Evolutionary conservation across 768 basidiomycete species (phyloP).

Genomic region (Phylloporus sp.): DNA sequence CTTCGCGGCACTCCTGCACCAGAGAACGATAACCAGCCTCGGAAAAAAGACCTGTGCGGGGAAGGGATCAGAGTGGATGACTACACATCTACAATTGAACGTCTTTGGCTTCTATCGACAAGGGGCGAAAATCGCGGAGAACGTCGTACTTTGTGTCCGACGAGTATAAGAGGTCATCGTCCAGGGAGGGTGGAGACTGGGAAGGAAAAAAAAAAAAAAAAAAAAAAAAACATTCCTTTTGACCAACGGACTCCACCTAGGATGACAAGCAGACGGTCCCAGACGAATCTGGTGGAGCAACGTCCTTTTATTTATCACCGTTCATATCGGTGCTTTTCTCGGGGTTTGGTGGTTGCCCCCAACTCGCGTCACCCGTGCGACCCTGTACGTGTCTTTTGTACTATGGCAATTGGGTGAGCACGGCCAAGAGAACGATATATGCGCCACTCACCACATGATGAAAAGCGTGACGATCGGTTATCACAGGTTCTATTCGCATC

Average conservation of each 20-base stretch:
- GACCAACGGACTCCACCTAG: neutral
- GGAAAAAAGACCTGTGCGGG: too few relatives aligned
- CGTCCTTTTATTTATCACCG: neutral
- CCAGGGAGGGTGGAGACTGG: neutral
- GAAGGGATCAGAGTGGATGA: too few relatives aligned
- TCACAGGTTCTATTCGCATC: conserved; percentile 9
- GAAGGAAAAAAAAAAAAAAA: too few relatives aligned
- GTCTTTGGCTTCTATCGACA: neutral
- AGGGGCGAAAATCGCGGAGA: neutral
- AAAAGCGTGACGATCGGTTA: conserved; percentile 11
- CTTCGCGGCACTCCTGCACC: neutral
- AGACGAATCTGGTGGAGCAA: conserved; percentile 7
- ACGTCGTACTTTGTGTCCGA: neutral
- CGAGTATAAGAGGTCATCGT: neutral
- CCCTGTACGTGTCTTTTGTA: conserved; percentile 2
- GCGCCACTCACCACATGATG: neutral
- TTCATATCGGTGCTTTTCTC: conserved; percentile 6
- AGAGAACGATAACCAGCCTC: neutral
- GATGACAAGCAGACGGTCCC: neutral
- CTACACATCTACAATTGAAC: too few relatives aligned
- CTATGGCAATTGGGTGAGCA: conserved; percentile 11
- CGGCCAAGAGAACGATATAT: neutral
- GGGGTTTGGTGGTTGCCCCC: conserved; percentile 7
- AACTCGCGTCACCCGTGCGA: neutral
- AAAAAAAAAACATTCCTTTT: neutral